phyloP scores from a whole-genome alignment of 805 yeast genomes.

The Grigorovia jiainica region DNA sequence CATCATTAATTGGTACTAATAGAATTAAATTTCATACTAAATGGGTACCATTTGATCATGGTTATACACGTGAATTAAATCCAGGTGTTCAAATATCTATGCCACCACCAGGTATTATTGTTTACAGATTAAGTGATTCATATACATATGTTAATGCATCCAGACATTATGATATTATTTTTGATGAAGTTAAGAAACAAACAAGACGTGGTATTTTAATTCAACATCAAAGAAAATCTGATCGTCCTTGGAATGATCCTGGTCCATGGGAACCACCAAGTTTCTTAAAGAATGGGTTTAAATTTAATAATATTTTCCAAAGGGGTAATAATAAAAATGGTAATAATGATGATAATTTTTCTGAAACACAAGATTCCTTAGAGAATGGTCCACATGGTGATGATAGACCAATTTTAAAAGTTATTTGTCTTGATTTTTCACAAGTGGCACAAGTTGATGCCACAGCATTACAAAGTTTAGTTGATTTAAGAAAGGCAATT shows the following conservation, averaged over 20 bases:
- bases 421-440: constrained; percentile 75
- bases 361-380: not conserved
- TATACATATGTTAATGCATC: constrained; percentile 78
- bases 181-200: constrained; percentile 51
- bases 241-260: constrained; percentile 87
- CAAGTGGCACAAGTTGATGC: constrained; percentile 68
- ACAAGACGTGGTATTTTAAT: constrained; percentile 54
- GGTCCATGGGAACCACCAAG: constrained; percentile 42
- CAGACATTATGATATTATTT: constrained; percentile 55
- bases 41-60: constrained; percentile 55
- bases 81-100: constrained; percentile 48
- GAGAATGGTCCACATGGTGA: constrained; percentile 24
- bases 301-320: not conserved
- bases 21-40: constrained; percentile 41
- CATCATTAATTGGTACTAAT: not conserved
- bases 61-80: constrained; percentile 39
- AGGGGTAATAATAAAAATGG: constrained; percentile 14
- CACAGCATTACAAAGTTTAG: constrained; percentile 68
- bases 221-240: constrained; percentile 30
- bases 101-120: constrained; percentile 88
- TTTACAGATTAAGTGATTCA: constrained; percentile 73
- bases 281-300: constrained; percentile 14
- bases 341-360: constrained; percentile 14
- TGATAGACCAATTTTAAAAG: constrained; percentile 54
- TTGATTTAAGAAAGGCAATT: constrained; percentile 65